Conservation (phyloP, 306 rosid genomes). For the Prunus armeniaca region DNA sequence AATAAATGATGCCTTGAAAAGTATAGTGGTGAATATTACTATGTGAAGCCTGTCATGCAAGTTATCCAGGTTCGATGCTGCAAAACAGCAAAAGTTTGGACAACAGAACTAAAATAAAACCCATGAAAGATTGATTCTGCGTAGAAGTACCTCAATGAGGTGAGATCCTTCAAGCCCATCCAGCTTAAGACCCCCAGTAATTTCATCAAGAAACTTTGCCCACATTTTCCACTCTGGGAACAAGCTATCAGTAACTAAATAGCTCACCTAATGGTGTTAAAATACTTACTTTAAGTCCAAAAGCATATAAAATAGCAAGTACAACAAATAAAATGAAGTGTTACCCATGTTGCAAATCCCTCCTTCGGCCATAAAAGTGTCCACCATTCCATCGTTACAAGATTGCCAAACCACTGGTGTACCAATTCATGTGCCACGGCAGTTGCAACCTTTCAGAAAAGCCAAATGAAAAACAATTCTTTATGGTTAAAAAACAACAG, state of each 20-base stretch:
- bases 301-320: conserved; percentile 8
- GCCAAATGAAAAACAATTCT: conserved; percentile 20
- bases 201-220: conserved; percentile 84
- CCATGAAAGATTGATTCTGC: background rate
- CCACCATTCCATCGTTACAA: conserved; percentile 99
- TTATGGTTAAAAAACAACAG: conserved; percentile 9
- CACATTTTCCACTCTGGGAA: conserved; percentile 93
- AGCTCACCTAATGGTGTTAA: conserved; percentile 66
- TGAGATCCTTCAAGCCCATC: conserved; percentile 95
- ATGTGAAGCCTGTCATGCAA: no score
- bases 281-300: background rate
- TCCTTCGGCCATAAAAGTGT: conserved; percentile 89
- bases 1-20: no score
- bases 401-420: conserved; percentile 96
- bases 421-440: conserved; percentile 94
- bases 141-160: conserved; percentile 74
- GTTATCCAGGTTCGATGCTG: background rate
- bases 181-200: conserved; percentile 63
- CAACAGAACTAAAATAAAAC: background rate
- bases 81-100: background rate
- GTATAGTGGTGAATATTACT: no score
- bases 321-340: conserved; percentile 18
- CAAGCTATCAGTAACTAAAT: conserved; percentile 75
- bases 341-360: conserved; percentile 95
- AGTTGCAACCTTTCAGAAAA: conserved; percentile 63